Evolutionary conservation across 768 basidiomycete genomes (phyloP), one percentile per base, ranked within the genome.

Genomic region (Mycena polygramma): DNA sequence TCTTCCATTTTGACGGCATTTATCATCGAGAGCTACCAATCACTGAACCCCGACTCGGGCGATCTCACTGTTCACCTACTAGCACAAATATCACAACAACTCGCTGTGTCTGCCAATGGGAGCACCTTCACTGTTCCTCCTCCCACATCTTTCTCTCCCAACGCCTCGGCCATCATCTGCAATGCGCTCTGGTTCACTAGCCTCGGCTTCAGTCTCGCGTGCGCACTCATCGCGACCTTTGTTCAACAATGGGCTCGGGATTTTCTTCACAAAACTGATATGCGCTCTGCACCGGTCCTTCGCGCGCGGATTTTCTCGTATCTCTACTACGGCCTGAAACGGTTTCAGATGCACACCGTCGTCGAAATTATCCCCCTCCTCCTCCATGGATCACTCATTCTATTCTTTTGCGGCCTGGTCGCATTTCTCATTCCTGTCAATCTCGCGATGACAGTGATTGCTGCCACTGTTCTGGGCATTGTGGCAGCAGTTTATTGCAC

Each of bases 1-100:
- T 76, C 78, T 4, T 75, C 77, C n/a, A 64, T 62, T 20, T 37
- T 77, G 35, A 77, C 78, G 15, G 74, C 75, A 19, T 77, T 79
- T 52, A 54, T 78, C 51, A 71, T 78, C n/a, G 77, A 77, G 49
- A 74, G 72, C 61, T 77, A 77, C 54, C 71, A 71, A 49, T 67
- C 67, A 24, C 66, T 78, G 10, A 62, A 66, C 17, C 69, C 66
- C 14, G 72, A 74, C 61, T 36, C 74, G 15, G 63, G 41, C 10
- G 58, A 69, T 41, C 39, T 51, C 3, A 71, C 70, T 20, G 69
- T 75, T 2, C 57, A 67, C 13, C 66, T 67, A 35, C 41, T 67
- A 36, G 30, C 48, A 9, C 37, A 20, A 30, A 67, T 67, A 10
- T 67, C 66, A 7, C 26, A 49, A 24, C 66, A 67, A 26, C 51